These are phyloP conservation scores for Phytophthora foliorum DNA, from an alignment of 352 stramenopile species.

Conservation along the genomic window DNA sequence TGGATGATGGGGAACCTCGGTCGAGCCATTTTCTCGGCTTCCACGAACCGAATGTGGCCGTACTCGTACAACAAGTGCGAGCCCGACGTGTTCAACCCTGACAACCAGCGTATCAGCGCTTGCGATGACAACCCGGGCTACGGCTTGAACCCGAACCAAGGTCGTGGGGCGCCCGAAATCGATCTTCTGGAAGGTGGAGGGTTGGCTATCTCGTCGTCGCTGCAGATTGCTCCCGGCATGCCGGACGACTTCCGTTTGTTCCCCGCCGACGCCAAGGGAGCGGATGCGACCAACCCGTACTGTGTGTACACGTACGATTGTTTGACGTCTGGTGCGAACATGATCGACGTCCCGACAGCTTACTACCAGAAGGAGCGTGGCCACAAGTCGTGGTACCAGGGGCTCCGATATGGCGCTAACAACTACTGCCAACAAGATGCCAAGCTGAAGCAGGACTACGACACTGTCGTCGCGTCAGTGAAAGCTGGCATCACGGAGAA, in stretches of 20 bases:
- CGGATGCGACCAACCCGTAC: slow-evolving; percentile 36
- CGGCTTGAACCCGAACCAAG: slow-evolving; percentile 86
- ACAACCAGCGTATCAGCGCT: slow-evolving; percentile 83
- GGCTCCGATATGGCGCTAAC: slow-evolving; percentile 71
- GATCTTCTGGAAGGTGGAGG: slow-evolving; percentile 94
- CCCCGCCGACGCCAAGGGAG: slow-evolving; percentile 37
- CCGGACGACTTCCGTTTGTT: slow-evolving; percentile 67
- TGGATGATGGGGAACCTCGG: slow-evolving; percentile 98
- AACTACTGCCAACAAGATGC: slow-evolving; percentile 50
- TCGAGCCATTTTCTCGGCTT: slow-evolving; percentile 94
- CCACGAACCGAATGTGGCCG: slow-evolving; percentile 96
- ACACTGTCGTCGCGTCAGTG: slow-evolving; percentile 54
- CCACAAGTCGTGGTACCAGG: slow-evolving; percentile 73
- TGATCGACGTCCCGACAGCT: slow-evolving; percentile 55
- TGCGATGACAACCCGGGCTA: slow-evolving; percentile 93
- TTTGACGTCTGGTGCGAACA: slow-evolving; percentile 54
- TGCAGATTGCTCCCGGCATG: slow-evolving; percentile 89
- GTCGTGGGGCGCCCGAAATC: slow-evolving; percentile 95
- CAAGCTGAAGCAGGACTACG: slow-evolving; percentile 53
- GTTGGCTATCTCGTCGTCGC: slow-evolving; percentile 86
- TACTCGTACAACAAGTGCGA: slow-evolving; percentile 96
- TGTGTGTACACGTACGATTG: slow-evolving; percentile 64
- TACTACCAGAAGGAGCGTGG: slow-evolving; percentile 54
- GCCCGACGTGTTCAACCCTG: slow-evolving; percentile 50
- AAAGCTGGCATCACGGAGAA: slow-evolving; percentile 63